Evolutionary conservation across 257 asterid genomes (phyloP).

Genomic region (Ligustrum vulgare): DNA sequence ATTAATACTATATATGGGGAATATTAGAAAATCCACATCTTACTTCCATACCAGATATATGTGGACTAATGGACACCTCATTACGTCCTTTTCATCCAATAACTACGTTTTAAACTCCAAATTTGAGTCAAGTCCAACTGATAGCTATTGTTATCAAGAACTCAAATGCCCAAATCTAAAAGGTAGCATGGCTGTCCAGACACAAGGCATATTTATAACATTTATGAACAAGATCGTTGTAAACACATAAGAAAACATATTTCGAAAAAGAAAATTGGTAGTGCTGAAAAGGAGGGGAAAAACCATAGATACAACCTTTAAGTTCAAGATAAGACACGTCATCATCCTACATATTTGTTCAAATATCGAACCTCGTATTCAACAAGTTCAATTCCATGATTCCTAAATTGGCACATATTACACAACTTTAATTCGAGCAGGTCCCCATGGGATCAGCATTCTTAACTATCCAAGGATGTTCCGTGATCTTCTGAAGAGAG

Average conservation of each 20-base stretch:
- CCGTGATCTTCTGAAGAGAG: conserved; percentile 70
- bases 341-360: background rate
- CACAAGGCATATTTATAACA: too few species aligned
- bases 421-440: conserved; percentile 32
- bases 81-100: too few species aligned
- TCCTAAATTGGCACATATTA: background rate
- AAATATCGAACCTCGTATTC: conserved; percentile 2
- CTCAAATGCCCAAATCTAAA: too few species aligned
- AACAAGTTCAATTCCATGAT: background rate
- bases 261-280: background rate
- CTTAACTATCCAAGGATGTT: conserved; percentile 82
- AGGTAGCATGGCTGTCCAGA: background rate
- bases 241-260: background rate
- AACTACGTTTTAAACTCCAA: too few species aligned
- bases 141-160: background rate
- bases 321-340: background rate
- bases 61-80: too few species aligned
- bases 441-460: conserved; percentile 52
- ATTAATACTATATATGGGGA: too few species aligned
- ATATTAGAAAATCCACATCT: too few species aligned
- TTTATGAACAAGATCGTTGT: too few species aligned
- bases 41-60: too few species aligned
- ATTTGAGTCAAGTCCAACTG: too few species aligned
- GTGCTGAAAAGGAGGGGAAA: background rate
- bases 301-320: background rate